These are phyloP conservation scores for Perkinsus marinus DNA, from an alignment of 169 alveolate genomes.

Conservation along the genomic window DNA sequence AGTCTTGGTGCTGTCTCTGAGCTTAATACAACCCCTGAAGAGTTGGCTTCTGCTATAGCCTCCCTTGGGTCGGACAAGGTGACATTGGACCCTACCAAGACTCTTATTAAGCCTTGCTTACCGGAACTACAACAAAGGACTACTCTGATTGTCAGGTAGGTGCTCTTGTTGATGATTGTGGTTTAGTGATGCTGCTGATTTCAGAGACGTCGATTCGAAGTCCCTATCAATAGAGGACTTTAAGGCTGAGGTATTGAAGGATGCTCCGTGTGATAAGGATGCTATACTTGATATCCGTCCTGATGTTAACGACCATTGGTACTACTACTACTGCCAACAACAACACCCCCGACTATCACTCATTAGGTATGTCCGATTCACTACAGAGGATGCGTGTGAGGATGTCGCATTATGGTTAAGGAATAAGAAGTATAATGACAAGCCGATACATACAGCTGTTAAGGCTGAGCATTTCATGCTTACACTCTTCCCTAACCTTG, in stretches of 20 bases:
- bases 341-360: neutral
- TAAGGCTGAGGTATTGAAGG: neutral
- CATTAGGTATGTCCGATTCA: neutral
- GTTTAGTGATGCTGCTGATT: neutral
- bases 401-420: neutral
- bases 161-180: neutral
- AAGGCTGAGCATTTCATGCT: neutral
- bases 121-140: neutral
- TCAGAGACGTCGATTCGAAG: neutral
- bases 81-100: neutral
- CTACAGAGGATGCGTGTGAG: neutral
- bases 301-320: neutral
- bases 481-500: neutral
- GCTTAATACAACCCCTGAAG: neutral
- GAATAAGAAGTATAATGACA: neutral
- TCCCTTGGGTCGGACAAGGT: neutral
- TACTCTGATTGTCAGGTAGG: neutral
- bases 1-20: neutral
- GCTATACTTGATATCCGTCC: neutral
- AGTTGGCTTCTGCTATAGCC: neutral
- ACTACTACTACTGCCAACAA: neutral
- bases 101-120: neutral
- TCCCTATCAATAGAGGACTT: neutral
- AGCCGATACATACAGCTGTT: neutral
- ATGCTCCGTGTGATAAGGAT: neutral